Base-by-base conservation (phyloP, 495 filamentous ascomycete species). In the Aspergillus coremiiformis region DNA sequence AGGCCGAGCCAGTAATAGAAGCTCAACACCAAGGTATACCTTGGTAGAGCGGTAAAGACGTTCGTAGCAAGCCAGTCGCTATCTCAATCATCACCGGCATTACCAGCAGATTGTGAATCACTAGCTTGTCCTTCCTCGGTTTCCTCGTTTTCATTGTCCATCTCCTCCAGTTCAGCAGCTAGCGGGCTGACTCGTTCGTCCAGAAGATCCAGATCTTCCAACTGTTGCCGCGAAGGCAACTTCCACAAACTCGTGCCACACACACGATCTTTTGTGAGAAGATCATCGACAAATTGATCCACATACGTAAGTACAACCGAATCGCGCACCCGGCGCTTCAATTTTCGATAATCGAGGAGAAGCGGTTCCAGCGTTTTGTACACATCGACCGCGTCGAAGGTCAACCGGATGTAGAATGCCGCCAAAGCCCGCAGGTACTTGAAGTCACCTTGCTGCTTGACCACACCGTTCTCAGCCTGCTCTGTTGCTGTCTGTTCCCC, bases 201-300 rank as follows among this genome's bases (percentile, higher is more conserved):
- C 62, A 99, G 60, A 58, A 90, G 56, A 44, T 93, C 93, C 61
- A 91, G 64, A 70, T 99, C 93, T 76, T 99, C 94, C 65, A 99
- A 63, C 49, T 88, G 76, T 52, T 84, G 79, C 60, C 93, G 75
- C 49, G 80, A 82, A 9, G 90, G 86, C 71, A 99, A 76, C 75
- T 95, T 94, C 84, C 89, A 94, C 51, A 99, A 62, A 62, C 84
- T 94, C 9, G 95, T 96, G 41, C 84, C 90, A 57, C 91, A 97
- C 1, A 95, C 83, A 54, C 93, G 78, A 49, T 94, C 87, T 70
- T 95, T 94, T 0, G 83, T 88, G 49, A 99, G 71, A 49, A 99
- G 70, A 54, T 94, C 88, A 69, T 97, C 93, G 45, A 97, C 78
- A 62, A 99, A 97, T 63, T 89, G 84, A 70, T 99, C 93, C 75